A percentile compares a stretch with the other conserved stretches of the same genome.
These are phyloP conservation scores for Chalaropsis thielavioides DNA, from an alignment of 2,329 filamentous ascomycete species.

Conservation along the genomic window DNA sequence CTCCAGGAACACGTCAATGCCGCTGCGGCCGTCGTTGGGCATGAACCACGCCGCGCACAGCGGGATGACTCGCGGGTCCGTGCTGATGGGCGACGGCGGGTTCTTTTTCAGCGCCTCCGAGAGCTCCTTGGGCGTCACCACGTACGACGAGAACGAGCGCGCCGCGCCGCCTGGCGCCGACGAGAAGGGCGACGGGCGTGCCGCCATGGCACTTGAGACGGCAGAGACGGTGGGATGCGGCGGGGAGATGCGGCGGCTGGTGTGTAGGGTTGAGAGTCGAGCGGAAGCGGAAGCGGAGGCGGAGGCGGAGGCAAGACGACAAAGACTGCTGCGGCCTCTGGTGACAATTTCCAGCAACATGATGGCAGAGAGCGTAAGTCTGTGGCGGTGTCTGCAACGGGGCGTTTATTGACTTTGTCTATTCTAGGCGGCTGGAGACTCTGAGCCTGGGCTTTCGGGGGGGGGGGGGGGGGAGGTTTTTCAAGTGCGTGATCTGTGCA, in stretches of 20 bases:
- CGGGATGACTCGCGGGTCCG: slow-evolving; percentile 69
- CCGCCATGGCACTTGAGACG: slow-evolving; percentile 15
- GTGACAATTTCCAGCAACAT: slow-evolving; percentile 13
- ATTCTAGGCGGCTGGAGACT: not conserved
- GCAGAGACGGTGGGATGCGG: slow-evolving; percentile 23
- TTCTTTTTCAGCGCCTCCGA: slow-evolving; percentile 70
- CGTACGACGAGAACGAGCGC: slow-evolving; percentile 54
- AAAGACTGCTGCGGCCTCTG: slow-evolving; percentile 11
- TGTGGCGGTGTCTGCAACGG: not conserved
- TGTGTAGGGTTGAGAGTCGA: slow-evolving; percentile 25
- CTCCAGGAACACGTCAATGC: slow-evolving; percentile 65
- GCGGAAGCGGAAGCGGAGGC: slow-evolving; percentile 28
- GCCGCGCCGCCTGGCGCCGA: not conserved
- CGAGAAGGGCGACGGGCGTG: slow-evolving; percentile 22
- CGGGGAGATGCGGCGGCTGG: not conserved
- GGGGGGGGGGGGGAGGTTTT: not conserved
- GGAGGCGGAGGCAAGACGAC: slow-evolving; percentile 7
- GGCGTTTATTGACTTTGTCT: not conserved
- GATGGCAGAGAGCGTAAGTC: not conserved
- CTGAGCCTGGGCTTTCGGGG: not conserved
- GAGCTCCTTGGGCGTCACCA: slow-evolving; percentile 75
- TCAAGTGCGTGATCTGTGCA: not conserved
- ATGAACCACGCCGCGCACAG: slow-evolving; percentile 94
- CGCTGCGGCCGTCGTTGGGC: slow-evolving; percentile 75
- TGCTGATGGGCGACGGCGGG: slow-evolving; percentile 62